Percentiles rank a stretch among this genome's conserved stretches.
phyloP scores from a whole-genome alignment of 23 red algal genomes.

The Gracilaria vermiculophylla region DNA sequence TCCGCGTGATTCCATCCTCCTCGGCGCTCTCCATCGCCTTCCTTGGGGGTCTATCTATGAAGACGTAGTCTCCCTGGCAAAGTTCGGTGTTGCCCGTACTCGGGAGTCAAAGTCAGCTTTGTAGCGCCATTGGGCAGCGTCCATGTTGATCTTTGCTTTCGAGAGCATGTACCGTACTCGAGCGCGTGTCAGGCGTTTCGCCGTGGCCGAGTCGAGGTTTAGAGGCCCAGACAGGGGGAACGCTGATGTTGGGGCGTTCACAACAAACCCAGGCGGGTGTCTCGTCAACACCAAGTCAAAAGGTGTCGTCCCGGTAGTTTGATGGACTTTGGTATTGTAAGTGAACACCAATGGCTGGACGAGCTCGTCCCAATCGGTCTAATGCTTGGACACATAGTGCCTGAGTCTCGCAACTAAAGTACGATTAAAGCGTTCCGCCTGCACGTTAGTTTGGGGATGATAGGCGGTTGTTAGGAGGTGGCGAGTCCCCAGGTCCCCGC shows the following conservation, averaged over 20 bases:
- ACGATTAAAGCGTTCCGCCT: no score
- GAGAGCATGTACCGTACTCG: neutral
- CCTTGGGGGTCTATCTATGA: neutral
- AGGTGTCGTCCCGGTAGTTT: no score
- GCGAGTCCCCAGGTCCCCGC: no score
- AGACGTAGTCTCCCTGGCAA: neutral
- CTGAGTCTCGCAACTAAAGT: no score
- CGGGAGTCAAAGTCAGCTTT: neutral
- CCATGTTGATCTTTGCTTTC: neutral
- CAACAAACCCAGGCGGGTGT: no score
- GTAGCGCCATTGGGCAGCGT: neutral
- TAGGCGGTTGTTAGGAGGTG: no score
- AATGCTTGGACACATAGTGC: no score
- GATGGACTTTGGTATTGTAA: no score
- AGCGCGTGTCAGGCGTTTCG: neutral
- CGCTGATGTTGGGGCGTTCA: neutral
- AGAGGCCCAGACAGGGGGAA: neutral
- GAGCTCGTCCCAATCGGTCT: no score
- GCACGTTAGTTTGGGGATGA: no score
- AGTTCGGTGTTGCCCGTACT: neutral
- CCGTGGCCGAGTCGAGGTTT: neutral
- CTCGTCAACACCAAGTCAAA: no score
- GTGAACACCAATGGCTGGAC: no score
- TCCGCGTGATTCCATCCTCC: neutral
- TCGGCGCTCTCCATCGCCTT: neutral